Conservation (phyloP, 352 stramenopile species). For the Pythium guiyangense region DNA sequence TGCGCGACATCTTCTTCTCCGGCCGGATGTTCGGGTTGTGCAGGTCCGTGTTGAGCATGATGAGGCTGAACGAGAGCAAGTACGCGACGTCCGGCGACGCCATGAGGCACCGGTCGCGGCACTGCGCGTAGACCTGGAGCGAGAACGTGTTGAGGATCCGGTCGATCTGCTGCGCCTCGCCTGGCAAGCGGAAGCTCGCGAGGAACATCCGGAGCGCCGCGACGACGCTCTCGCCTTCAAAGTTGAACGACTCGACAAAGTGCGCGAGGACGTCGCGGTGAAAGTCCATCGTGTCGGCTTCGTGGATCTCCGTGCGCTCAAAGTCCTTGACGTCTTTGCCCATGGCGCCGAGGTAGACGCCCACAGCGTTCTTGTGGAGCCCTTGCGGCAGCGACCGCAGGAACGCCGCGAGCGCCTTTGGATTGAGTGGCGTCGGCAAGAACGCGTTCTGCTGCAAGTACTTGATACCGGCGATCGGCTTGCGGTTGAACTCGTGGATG, state of each 20-base stretch:
- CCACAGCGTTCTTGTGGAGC: slow-evolving; percentile 81
- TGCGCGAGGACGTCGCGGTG: slow-evolving; percentile 65
- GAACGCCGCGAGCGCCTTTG: slow-evolving; percentile 80
- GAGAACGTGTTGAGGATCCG: slow-evolving; percentile 87
- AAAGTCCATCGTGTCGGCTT: slow-evolving; percentile 83
- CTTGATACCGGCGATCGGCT: slow-evolving; percentile 87
- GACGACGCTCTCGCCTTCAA: slow-evolving; percentile 71
- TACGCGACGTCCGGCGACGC: slow-evolving; percentile 87
- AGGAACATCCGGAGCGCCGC: slow-evolving; percentile 80
- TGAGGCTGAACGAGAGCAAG: slow-evolving; percentile 86
- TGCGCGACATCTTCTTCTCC: slow-evolving; percentile 85
- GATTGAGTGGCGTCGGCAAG: slow-evolving; percentile 70
- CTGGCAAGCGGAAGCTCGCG: slow-evolving; percentile 76
- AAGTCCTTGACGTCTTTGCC: slow-evolving; percentile 76
- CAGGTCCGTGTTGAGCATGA: slow-evolving; percentile 88
- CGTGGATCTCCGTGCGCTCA: slow-evolving; percentile 66
- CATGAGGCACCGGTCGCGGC: slow-evolving; percentile 81
- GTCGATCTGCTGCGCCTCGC: slow-evolving; percentile 87
- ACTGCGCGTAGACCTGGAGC: slow-evolving; percentile 80
- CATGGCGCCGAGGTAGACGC: slow-evolving; percentile 82
- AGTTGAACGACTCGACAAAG: slow-evolving; percentile 82
- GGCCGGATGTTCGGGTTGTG: slow-evolving; percentile 82
- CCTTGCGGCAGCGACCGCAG: slow-evolving; percentile 74
- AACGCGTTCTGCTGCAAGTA: slow-evolving; percentile 79
- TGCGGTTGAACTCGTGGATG: slow-evolving; percentile 94